Percentiles rank a stretch among this genome's conserved stretches.
These are phyloP conservation scores for Coniella vitis DNA, from an alignment of 2,329 filamentous ascomycete genomes.

Conservation along the genomic window DNA sequence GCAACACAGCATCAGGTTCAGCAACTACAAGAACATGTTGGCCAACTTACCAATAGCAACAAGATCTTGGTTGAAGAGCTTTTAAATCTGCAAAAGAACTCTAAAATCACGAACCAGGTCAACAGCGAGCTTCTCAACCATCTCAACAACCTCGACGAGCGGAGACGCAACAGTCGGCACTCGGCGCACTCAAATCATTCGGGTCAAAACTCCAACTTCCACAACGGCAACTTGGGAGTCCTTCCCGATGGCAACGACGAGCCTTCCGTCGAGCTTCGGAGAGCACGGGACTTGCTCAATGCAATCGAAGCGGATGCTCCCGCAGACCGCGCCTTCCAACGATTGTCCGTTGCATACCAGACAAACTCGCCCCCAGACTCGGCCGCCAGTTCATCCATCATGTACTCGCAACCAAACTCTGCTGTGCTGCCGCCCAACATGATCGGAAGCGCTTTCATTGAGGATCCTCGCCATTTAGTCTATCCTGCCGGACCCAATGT, in stretches of 20 bases:
- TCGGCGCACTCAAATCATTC: conserved; percentile 29
- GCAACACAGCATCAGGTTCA: conserved; percentile 92
- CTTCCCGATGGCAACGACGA: conserved; percentile 41
- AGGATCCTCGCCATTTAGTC: conserved; percentile 60
- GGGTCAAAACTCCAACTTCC: conserved; percentile 33
- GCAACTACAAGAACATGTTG: conserved; percentile 75
- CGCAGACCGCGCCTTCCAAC: conserved; percentile 48
- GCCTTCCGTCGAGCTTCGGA: conserved; percentile 43
- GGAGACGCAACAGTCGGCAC: conserved; percentile 35
- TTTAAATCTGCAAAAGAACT: conserved; percentile 52
- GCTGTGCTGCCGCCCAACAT: conserved; percentile 32
- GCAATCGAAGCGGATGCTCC: conserved; percentile 45
- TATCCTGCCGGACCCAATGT: conserved; percentile 88
- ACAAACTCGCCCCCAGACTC: conserved; percentile 45
- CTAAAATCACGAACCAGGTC: conserved; percentile 51
- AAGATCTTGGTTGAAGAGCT: conserved; percentile 57
- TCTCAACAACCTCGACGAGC: conserved; percentile 42
- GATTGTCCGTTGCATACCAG: conserved; percentile 47
- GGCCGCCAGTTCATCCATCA: conserved; percentile 38
- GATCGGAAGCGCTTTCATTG: conserved; percentile 45
- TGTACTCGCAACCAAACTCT: conserved; percentile 45
- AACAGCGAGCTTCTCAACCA: conserved; percentile 52
- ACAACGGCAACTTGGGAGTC: conserved; percentile 33
- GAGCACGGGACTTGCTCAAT: conserved; percentile 50
- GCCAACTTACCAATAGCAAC: conserved; percentile 63